Evolutionary conservation across 2,329 filamentous ascomycete species (phyloP).

Genomic region (Ophiostoma novo-ulmi): DNA sequence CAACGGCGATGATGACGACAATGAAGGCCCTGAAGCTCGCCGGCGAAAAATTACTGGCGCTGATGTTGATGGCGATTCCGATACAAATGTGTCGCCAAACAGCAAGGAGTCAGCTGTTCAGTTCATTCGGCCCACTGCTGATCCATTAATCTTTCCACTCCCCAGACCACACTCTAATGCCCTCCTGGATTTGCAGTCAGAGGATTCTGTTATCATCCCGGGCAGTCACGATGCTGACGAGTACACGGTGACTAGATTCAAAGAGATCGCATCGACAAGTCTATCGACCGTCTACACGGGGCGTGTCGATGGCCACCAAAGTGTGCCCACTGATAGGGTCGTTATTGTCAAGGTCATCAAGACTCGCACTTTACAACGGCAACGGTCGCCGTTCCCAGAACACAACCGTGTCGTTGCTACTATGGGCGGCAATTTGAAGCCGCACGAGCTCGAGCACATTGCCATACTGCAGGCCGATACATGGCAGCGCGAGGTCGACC

Average conservation of each 20-base stretch:
- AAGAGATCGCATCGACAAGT: constrained; percentile 52
- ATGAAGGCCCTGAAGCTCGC: constrained; percentile 33
- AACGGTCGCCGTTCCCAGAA: background rate
- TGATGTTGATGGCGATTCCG: constrained; percentile 26
- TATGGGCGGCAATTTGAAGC: constrained; percentile 38
- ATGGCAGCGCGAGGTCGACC: constrained; percentile 55
- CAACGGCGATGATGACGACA: constrained; percentile 39
- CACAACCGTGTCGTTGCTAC: constrained; percentile 31
- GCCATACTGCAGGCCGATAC: constrained; percentile 56
- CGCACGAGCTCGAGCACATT: constrained; percentile 48
- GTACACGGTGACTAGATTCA: constrained; percentile 52
- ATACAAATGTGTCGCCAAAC: constrained; percentile 30
- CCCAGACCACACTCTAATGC: constrained; percentile 46
- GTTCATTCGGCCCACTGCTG: constrained; percentile 47
- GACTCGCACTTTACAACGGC: constrained; percentile 40
- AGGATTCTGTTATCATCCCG: constrained; percentile 47
- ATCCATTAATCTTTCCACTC: constrained; percentile 49
- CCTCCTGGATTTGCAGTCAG: constrained; percentile 47
- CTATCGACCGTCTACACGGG: constrained; percentile 53
- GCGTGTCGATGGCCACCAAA: constrained; percentile 42
- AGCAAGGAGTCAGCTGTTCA: constrained; percentile 51
- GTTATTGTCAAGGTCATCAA: constrained; percentile 59
- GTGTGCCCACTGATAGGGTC: constrained; percentile 46
- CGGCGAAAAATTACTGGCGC: constrained; percentile 34
- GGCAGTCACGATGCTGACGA: constrained; percentile 48